phyloP scores from a whole-genome alignment of 1,139 yeast species.

The Candida frijolesensis region DNA sequence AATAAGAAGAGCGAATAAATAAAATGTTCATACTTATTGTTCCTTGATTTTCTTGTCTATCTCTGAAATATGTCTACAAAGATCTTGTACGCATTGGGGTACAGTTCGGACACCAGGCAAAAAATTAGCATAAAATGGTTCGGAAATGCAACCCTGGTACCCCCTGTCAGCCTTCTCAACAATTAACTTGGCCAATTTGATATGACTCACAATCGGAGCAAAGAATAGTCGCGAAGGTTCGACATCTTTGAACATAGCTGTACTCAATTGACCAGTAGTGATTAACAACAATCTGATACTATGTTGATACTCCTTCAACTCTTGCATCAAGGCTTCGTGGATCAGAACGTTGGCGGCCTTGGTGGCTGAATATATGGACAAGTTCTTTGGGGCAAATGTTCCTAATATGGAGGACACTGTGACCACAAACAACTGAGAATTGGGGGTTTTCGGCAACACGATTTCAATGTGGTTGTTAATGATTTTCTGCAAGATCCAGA shows the following conservation, averaged over 20 bases:
- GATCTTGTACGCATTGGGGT: conserved; percentile 51
- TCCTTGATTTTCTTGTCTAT: conserved; percentile 48
- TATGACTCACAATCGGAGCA: conserved; percentile 61
- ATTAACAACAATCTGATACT: conserved; percentile 51
- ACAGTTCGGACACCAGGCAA: conserved; percentile 54
- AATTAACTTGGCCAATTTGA: conserved; percentile 45
- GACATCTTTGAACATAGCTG: conserved; percentile 65
- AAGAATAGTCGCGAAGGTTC: conserved; percentile 57
- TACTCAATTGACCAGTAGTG: conserved; percentile 67
- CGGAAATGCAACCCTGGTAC: conserved; percentile 52
- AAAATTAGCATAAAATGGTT: conserved; percentile 63
- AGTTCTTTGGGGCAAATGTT: conserved; percentile 65
- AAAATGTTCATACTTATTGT: not conserved
- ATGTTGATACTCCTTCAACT: conserved; percentile 28
- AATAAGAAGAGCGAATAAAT: conserved; percentile 17
- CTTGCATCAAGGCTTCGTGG: conserved; percentile 61
- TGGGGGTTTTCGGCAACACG: conserved; percentile 16
- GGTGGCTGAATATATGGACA: conserved; percentile 65
- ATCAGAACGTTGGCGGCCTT: conserved; percentile 63
- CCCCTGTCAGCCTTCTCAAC: conserved; percentile 45
- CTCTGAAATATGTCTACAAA: conserved; percentile 51
- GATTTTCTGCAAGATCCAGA: conserved; percentile 49
- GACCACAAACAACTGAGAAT: conserved; percentile 51
- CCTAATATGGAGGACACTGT: conserved; percentile 74
- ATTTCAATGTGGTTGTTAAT: conserved; percentile 29